Evolutionary conservation across 495 filamentous ascomycete species (phyloP).

Genomic region (Chaetomidium leptoderma): DNA sequence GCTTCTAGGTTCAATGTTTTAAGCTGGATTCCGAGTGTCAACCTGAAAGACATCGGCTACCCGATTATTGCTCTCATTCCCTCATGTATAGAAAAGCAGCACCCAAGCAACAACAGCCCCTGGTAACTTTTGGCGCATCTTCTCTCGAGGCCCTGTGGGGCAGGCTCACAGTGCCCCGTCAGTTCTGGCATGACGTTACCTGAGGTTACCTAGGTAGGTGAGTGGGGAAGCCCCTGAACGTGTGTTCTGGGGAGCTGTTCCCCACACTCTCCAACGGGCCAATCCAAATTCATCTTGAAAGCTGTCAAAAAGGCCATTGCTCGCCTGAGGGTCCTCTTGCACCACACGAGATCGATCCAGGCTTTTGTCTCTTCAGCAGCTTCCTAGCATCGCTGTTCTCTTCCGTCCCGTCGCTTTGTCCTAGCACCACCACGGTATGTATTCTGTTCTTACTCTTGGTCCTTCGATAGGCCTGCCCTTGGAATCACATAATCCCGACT

Average conservation of each 20-base stretch:
- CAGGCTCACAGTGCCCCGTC: background rate
- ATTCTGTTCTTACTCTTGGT: background rate
- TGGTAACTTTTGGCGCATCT: too few species aligned
- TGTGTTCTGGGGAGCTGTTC: conserved; percentile 13
- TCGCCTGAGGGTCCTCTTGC: conserved; percentile 1
- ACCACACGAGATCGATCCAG: background rate
- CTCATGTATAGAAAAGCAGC: too few species aligned
- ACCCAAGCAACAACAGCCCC: too few species aligned
- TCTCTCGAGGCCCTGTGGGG: too few species aligned
- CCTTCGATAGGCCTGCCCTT: too few species aligned
- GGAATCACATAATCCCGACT: background rate
- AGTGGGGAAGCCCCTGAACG: conserved; percentile 22
- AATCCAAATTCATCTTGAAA: conserved; percentile 26
- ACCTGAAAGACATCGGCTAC: too few species aligned
- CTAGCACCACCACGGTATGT: background rate
- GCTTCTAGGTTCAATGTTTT: too few species aligned
- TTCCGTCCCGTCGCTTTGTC: background rate
- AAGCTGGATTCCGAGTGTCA: too few species aligned
- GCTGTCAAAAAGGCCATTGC: conserved; percentile 29
- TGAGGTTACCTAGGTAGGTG: too few species aligned
- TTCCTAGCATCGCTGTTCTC: background rate
- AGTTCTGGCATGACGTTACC: background rate
- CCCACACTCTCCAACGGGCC: conserved; percentile 21
- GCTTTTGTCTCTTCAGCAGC: background rate
- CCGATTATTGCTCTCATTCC: too few species aligned